Evolutionary conservation across 345 rosid species (phyloP).

Genomic region (Garcia nutans): DNA sequence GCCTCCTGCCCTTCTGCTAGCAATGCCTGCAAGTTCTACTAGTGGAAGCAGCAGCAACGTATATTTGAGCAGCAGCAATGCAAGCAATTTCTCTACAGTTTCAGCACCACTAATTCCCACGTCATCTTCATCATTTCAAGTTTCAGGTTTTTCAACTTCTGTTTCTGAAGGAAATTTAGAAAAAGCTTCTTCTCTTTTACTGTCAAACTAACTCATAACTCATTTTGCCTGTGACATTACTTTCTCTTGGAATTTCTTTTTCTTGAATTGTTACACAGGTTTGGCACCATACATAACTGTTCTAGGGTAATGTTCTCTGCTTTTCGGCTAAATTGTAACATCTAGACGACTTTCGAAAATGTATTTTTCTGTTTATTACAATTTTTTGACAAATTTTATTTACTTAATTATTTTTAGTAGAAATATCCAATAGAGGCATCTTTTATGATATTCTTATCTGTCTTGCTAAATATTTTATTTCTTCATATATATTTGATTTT

Average conservation of each 20-base stretch:
- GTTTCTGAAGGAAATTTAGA: conserved; percentile 37
- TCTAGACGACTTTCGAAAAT: no score
- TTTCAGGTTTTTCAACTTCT: conserved; percentile 35
- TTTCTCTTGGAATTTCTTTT: no score
- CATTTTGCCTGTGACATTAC: neutral
- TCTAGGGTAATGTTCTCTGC: no score
- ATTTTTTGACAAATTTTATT: no score
- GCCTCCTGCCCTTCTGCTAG: conserved; percentile 44
- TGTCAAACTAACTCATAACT: neutral
- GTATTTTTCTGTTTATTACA: no score
- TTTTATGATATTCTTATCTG: no score
- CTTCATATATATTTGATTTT: no score
- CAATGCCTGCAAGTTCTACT: conserved; percentile 29
- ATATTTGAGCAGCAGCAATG: conserved; percentile 20
- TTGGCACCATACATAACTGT: no score
- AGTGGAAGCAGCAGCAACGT: conserved; percentile 25
- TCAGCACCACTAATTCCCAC: conserved; percentile 36
- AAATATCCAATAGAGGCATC: no score
- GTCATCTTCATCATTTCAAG: conserved; percentile 44
- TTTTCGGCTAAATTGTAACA: no score
- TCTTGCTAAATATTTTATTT: no score
- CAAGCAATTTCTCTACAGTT: conserved; percentile 32
- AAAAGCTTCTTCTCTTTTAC: conserved; percentile 28
- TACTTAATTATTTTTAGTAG: no score
- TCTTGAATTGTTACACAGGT: neutral